phyloP scores from a whole-genome alignment of 148 eudicot species.

The Camellia japonica region DNA sequence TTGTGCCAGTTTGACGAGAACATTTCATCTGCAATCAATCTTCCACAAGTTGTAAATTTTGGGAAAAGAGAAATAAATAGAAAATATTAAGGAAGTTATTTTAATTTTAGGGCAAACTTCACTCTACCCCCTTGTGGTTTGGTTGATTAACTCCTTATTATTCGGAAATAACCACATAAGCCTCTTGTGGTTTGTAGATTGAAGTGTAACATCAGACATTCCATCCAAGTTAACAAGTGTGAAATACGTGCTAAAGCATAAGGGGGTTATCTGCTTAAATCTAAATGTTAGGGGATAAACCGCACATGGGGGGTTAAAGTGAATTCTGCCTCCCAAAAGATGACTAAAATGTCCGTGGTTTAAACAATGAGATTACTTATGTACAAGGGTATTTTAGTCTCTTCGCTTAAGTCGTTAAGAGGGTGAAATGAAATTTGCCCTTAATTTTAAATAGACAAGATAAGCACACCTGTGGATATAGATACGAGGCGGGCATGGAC shows the following conservation, averaged over 20 bases:
- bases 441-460: neutral
- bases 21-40: slow-evolving; percentile 19
- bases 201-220: too few relatives aligned
- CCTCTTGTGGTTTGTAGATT: too few relatives aligned
- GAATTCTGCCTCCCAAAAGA: neutral
- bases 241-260: neutral
- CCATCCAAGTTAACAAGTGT: too few relatives aligned
- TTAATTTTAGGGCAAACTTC: too few relatives aligned
- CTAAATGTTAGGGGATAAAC: neutral
- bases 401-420: too few relatives aligned
- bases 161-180: too few relatives aligned
- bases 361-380: neutral
- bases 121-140: too few relatives aligned
- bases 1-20: slow-evolving; percentile 26
- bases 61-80: neutral
- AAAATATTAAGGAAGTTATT: too few relatives aligned
- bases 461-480: slow-evolving; percentile 29
- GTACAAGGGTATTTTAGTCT: too few relatives aligned
- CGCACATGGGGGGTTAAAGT: too few relatives aligned
- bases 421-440: too few relatives aligned
- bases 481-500: slow-evolving; percentile 24
- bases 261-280: neutral
- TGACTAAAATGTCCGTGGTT: neutral
- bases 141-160: too few relatives aligned
- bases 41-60: neutral